A percentile compares a stretch with the other conserved stretches of the same genome.
Conservation (phyloP, 306 rosid species). For the Trifolium fragiferum region DNA sequence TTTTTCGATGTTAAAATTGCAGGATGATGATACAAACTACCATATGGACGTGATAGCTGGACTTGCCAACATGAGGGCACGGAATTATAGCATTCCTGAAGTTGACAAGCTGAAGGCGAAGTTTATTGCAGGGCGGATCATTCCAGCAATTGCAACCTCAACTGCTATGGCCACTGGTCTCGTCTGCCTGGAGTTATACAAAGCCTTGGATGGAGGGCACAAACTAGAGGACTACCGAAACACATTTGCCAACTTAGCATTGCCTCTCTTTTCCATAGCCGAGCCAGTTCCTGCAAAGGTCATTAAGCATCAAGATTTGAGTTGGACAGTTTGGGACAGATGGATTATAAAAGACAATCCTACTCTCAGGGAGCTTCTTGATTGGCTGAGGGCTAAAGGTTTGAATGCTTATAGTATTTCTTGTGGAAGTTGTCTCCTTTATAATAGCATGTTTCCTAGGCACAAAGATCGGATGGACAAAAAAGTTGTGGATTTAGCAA, state of each 20-base stretch:
- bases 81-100: constrained; percentile 92
- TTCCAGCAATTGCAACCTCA: constrained; percentile 97
- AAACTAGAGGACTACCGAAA: constrained; percentile 86
- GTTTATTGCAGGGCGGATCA: constrained; percentile 93
- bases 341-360: constrained; percentile 88
- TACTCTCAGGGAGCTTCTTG: constrained; percentile 80
- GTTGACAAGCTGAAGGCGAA: constrained; percentile 98
- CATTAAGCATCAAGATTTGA: constrained; percentile 81
- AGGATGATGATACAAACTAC: constrained; percentile 97
- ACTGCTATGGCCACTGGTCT: constrained; percentile 99
- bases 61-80: constrained; percentile 99
- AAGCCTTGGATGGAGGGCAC: constrained; percentile 83
- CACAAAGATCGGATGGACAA: constrained; percentile 94
- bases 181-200: constrained; percentile 92
- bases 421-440: constrained; percentile 88
- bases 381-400: constrained; percentile 84
- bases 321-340: constrained; percentile 99
- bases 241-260: constrained; percentile 92
- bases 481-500: constrained; percentile 79
- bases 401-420: constrained; percentile 91
- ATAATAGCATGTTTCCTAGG: constrained; percentile 84
- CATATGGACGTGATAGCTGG: constrained; percentile 96
- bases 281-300: constrained; percentile 97
- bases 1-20: constrained; percentile 41
- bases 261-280: constrained; percentile 90